Conservation (phyloP, 2,329 filamentous ascomycete species). For the Alternaria tenuissima region DNA sequence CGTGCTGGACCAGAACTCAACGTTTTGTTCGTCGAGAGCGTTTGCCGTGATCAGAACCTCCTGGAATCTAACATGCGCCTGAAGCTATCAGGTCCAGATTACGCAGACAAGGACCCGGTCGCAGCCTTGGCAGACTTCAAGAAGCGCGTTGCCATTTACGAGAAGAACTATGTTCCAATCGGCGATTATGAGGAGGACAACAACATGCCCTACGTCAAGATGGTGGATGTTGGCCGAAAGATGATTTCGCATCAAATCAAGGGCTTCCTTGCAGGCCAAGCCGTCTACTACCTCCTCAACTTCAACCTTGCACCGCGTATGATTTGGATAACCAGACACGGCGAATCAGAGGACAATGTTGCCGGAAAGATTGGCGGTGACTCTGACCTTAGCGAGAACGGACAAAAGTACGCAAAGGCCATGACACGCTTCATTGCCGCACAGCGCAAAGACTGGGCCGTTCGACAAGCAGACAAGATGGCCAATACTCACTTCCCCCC, state of each 20-base stretch:
- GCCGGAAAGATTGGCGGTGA: slow-evolving; percentile 91
- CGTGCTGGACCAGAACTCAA: slow-evolving; percentile 85
- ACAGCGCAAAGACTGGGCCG: slow-evolving; percentile 82
- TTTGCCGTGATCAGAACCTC: slow-evolving; percentile 83
- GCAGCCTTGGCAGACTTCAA: slow-evolving; percentile 91
- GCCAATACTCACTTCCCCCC: slow-evolving; percentile 86
- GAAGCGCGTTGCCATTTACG: slow-evolving; percentile 88
- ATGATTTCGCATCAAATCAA: slow-evolving; percentile 88
- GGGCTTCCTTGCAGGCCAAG: slow-evolving; percentile 90
- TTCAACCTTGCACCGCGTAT: slow-evolving; percentile 96
- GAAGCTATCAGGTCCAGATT: slow-evolving; percentile 95
- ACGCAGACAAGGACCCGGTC: slow-evolving; percentile 88
- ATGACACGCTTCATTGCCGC: slow-evolving; percentile 84
- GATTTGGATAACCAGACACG: slow-evolving; percentile 98
- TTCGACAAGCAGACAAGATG: slow-evolving; percentile 80
- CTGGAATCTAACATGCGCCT: slow-evolving; percentile 96
- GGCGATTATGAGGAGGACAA: slow-evolving; percentile 90
- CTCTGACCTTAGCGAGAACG: slow-evolving; percentile 81
- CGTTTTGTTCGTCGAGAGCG: slow-evolving; percentile 93
- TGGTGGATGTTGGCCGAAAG: slow-evolving; percentile 97
- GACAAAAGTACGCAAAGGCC: slow-evolving; percentile 78
- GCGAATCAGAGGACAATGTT: slow-evolving; percentile 88
- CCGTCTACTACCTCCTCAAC: slow-evolving; percentile 93
- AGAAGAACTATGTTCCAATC: slow-evolving; percentile 90
- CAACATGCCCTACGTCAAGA: slow-evolving; percentile 94